Conservation (phyloP, 768 basidiomycete genomes). For the Suillus brevipes region DNA sequence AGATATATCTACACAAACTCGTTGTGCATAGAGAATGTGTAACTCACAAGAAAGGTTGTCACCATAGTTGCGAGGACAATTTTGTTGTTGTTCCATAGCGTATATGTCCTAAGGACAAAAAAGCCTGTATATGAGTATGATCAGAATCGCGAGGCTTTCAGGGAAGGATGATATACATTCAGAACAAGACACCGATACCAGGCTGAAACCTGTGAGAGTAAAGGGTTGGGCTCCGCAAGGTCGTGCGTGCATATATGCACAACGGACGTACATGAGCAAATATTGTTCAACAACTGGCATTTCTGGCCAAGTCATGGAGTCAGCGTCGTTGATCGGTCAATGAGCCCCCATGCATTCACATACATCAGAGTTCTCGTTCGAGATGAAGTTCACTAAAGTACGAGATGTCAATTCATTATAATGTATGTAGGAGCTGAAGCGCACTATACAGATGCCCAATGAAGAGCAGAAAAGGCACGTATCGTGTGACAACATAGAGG, state of each 20-base stretch:
- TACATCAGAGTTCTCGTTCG: neutral
- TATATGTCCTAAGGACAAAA: neutral
- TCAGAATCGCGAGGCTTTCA: neutral
- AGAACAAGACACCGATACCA: neutral
- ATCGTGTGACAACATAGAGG: neutral
- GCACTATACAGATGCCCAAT: neutral
- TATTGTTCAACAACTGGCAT: neutral
- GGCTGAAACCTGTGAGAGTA: neutral
- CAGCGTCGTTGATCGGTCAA: neutral
- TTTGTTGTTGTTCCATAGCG: constrained; percentile 2
- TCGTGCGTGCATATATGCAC: neutral
- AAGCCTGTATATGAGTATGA: neutral
- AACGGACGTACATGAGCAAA: neutral
- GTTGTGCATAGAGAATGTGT: neutral
- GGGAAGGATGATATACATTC: neutral
- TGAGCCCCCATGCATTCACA: neutral
- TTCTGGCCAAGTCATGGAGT: neutral
- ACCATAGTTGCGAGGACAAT: neutral
- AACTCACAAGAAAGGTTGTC: neutral
- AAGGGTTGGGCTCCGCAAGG: neutral
- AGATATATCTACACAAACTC: neutral
- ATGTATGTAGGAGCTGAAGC: neutral
- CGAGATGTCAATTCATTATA: neutral
- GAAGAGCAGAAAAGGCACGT: neutral
- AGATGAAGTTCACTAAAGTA: neutral